Evolutionary conservation across 305 asterid species (phyloP).

Genomic region (Solanum hybrid): DNA sequence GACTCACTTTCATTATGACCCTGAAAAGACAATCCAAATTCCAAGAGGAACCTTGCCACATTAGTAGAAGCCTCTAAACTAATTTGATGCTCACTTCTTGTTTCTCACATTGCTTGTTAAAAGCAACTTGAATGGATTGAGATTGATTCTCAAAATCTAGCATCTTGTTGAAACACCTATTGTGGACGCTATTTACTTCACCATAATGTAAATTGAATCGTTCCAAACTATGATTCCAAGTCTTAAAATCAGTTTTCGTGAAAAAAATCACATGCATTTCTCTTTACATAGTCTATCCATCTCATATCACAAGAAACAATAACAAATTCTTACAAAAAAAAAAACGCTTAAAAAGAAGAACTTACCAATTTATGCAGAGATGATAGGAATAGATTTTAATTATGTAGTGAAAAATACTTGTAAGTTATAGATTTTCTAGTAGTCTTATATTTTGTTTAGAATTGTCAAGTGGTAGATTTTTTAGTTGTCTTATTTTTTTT

Average conservation of each 20-base stretch:
- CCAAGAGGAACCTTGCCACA: neutral
- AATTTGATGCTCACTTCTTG: neutral
- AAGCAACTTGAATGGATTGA: neutral
- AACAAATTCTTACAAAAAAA: no score
- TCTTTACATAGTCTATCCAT: neutral
- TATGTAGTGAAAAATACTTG: neutral
- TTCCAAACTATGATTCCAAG: neutral
- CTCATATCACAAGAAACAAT: neutral
- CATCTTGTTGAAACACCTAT: neutral
- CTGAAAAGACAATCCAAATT: neutral
- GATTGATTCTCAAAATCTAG: neutral
- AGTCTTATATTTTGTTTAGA: neutral
- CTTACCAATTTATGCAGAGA: neutral
- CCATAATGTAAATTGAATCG: neutral
- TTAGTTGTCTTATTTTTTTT: neutral
- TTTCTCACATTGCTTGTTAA: neutral
- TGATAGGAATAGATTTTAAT: neutral
- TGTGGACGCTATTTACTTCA: neutral
- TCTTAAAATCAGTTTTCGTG: neutral
- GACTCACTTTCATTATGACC: neutral
- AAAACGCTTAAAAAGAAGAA: no score
- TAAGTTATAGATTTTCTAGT: neutral
- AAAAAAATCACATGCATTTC: neutral
- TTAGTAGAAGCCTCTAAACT: neutral
- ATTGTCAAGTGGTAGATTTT: no score